Evolutionary conservation across 257 asterid genomes (phyloP).

Genomic region (Plantago elongata): DNA sequence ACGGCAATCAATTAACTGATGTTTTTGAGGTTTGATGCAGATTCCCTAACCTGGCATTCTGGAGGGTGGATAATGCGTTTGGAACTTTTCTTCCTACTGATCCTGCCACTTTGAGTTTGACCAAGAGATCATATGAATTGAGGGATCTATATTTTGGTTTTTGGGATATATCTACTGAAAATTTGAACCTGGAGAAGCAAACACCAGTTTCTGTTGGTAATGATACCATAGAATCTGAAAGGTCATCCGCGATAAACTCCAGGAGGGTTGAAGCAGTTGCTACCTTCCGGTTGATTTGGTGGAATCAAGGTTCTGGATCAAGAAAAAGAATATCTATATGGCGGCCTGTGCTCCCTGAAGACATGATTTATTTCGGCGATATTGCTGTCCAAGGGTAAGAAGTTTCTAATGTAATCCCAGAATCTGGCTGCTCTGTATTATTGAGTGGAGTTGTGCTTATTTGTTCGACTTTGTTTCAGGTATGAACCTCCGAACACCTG

Average conservation of each 20-base stretch:
- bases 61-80: conserved; percentile 91
- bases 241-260: conserved; percentile 62
- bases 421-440: conserved; percentile 1
- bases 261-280: conserved; percentile 81
- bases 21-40: conserved; percentile 35
- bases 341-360: conserved; percentile 90
- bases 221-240: conserved; percentile 49
- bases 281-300: conserved; percentile 81
- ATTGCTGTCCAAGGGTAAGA: conserved; percentile 84
- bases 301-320: conserved; percentile 93
- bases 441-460: conserved; percentile 11
- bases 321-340: conserved; percentile 86
- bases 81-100: conserved; percentile 89
- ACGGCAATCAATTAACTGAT: conserved; percentile 15
- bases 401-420: not conserved
- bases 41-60: conserved; percentile 62
- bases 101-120: conserved; percentile 44
- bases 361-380: conserved; percentile 90
- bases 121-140: conserved; percentile 70
- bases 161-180: conserved; percentile 41
- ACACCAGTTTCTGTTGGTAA: conserved; percentile 39
- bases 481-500: conserved; percentile 87
- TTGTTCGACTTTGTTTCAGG: conserved; percentile 39
- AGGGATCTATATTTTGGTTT: conserved; percentile 57
- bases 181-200: conserved; percentile 34